Base-by-base conservation (phyloP, 2,329 filamentous ascomycete genomes). In the Arthrobotrys megalospora region DNA sequence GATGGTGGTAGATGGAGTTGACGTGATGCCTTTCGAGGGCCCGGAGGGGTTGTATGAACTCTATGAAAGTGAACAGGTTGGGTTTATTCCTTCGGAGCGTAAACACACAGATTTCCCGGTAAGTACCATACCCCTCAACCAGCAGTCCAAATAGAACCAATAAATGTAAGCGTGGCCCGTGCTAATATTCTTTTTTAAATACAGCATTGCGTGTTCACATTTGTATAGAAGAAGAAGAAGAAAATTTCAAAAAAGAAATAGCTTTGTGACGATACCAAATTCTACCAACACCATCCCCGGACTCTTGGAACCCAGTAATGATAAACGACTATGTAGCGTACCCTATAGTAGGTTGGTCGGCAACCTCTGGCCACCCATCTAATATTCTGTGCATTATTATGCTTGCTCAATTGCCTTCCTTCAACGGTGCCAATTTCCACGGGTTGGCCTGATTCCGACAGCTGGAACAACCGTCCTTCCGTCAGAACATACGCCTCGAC, bases 1-100 rank as follows among this genome's bases (percentile, higher is more conserved):
- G 10, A 55, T 55, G 52, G 28, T 36, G 32, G 52, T 55, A 1
- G 52, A 38, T 21, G 28, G 36, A 10, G 16, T 55, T 11, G 52
- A 55, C 4, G 28, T 36, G n/a, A 55, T 55, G 52, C 52, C 52
- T 19, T 28, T 28, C 4, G 52, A 55, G 7, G 52, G 52, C 7
- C 14, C 52, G 16, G 52, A 55, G n/a, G 52, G 52, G 12, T 55
- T 55, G 32, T 12, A 8, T 21, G 52, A 55, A 38, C 19, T 55
- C n/a, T 55, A 55, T 21, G 52, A 55, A 55, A 55, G 52, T 19
- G 52, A 55, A 55, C 52, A 34, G 28, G 52, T 55, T 36, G 52
- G 52, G 14, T 55, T 55, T 34, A 55, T 55, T n/a, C 52, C 28
- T 16, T 28, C 6, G 6, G 14, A 19, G 5, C 6, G 1, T 4